Conservation (phyloP, 2,329 filamentous ascomycete species). For the Atkinsonella hypoxylon region DNA sequence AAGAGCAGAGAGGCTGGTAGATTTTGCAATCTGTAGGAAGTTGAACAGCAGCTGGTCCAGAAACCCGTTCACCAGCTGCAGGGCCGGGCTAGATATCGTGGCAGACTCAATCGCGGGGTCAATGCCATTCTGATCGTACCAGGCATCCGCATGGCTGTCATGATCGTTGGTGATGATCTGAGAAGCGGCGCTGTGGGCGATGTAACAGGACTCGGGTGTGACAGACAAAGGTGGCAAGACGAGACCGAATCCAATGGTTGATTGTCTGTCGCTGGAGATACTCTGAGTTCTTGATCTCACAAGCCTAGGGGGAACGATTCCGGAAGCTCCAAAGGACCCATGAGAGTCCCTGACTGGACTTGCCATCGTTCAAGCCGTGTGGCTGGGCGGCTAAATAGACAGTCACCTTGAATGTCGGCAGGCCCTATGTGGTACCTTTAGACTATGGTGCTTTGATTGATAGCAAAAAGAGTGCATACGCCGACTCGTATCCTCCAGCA, state of each 20-base stretch:
- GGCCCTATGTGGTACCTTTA: neutral
- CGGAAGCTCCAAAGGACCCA: constrained; percentile 12
- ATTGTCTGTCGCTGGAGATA: constrained; percentile 60
- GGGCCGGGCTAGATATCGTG: constrained; percentile 58
- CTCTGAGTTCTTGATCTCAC: constrained; percentile 44
- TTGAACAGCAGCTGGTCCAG: constrained; percentile 89
- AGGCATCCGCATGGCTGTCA: constrained; percentile 58
- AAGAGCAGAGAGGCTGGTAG: constrained; percentile 62
- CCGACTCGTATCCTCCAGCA: neutral
- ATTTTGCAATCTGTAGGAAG: constrained; percentile 68
- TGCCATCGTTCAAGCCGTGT: neutral
- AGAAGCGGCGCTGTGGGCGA: constrained; percentile 76
- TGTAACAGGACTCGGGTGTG: constrained; percentile 72
- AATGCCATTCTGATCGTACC: constrained; percentile 57
- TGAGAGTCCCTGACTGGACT: constrained; percentile 8
- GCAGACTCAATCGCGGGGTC: constrained; percentile 56
- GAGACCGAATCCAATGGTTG: constrained; percentile 44
- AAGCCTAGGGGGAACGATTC: constrained; percentile 21
- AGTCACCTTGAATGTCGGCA: neutral
- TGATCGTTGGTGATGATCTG: constrained; percentile 87
- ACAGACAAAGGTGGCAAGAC: constrained; percentile 56
- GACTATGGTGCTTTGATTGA: neutral
- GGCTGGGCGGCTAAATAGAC: neutral
- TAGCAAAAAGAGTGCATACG: neutral
- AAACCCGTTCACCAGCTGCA: constrained; percentile 78